A percentile compares a stretch with the other conserved stretches of the same genome.
Evolutionary conservation across 176 grass and related monocot species (phyloP).

Genomic region (Poa pratensis): DNA sequence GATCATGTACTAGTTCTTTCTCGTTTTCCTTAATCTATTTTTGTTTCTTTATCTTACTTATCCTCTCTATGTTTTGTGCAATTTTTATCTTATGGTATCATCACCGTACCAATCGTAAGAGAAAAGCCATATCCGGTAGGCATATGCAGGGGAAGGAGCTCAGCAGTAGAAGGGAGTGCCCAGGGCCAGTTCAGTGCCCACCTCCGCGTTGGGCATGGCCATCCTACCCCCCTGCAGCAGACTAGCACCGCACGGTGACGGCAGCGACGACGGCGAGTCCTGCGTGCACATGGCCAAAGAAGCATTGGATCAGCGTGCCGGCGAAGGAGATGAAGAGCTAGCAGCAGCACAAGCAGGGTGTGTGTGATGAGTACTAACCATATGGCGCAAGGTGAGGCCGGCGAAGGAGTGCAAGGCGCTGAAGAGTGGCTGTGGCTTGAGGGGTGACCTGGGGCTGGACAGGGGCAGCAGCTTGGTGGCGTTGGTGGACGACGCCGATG

Average conservation of each 20-base stretch:
- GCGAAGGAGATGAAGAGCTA: neutral
- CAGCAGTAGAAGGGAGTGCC: constrained; percentile 61
- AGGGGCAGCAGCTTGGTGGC: constrained; percentile 58
- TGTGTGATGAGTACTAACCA: constrained; percentile 1
- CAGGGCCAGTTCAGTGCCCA: constrained; percentile 66
- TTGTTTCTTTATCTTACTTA: neutral
- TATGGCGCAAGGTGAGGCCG: constrained; percentile 37
- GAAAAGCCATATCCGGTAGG: neutral
- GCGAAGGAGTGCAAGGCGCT: constrained; percentile 31
- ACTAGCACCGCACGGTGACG: neutral
- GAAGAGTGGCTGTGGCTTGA: constrained; percentile 44
- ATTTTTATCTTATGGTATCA: constrained; percentile 2
- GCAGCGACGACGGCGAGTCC: constrained; percentile 33
- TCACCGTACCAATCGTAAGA: constrained; percentile 3
- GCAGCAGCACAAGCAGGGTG: neutral
- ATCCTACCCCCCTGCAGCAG: constrained; percentile 41
- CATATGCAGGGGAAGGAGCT: constrained; percentile 18
- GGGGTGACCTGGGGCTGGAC: constrained; percentile 59
- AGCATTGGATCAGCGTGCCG: constrained; percentile 15
- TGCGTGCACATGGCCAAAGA: neutral
- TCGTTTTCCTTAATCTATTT: neutral
- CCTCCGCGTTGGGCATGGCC: constrained; percentile 34
- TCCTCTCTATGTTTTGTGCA: constrained; percentile 11
- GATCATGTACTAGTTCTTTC: neutral
- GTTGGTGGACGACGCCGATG: constrained; percentile 66